Conservation (phyloP, 139 green algal genomes). For the Asterochloris erici region DNA sequence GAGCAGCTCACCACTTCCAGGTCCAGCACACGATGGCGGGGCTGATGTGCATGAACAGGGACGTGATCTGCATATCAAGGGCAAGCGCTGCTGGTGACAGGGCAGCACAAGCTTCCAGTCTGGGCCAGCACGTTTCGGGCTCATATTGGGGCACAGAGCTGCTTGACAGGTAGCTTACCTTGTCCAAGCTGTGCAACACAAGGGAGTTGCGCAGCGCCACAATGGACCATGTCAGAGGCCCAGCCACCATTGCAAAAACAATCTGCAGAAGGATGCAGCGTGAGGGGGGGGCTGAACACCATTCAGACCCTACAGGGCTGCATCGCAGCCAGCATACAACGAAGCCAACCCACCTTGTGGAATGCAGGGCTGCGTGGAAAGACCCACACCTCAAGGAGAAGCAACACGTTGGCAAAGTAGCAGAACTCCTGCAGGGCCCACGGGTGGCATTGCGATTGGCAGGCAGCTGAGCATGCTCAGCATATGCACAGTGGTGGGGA, state of each 20-base stretch:
- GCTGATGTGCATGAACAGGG: slow-evolving; percentile 19
- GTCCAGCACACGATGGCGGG: slow-evolving; percentile 13
- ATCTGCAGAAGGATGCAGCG: slow-evolving; percentile 37
- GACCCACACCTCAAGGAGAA: slow-evolving; percentile 63
- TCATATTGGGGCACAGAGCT: not conserved
- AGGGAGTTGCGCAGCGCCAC: slow-evolving; percentile 72
- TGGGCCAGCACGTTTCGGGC: too few species aligned
- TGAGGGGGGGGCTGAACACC: too few species aligned
- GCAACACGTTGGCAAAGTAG: slow-evolving; percentile 71
- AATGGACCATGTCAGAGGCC: slow-evolving; percentile 63
- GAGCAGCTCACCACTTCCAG: not conserved
- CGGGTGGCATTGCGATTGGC: too few species aligned
- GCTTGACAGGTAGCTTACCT: slow-evolving; percentile 18
- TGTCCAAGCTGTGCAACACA: slow-evolving; percentile 81
- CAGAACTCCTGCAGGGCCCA: slow-evolving; percentile 42
- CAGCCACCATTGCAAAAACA: slow-evolving; percentile 65
- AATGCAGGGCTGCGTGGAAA: slow-evolving; percentile 40
- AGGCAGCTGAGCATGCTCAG: slow-evolving; percentile 11
- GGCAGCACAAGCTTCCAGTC: too few species aligned
- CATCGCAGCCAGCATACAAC: not conserved
- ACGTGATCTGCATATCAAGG: slow-evolving; percentile 1
- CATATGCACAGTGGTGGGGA: too few species aligned
- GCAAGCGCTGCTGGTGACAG: too few species aligned
- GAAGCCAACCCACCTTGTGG: slow-evolving; percentile 43
- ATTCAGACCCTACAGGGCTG: too few species aligned